These are phyloP conservation scores for Mesostigma viride DNA, from an alignment of 139 green algal species.

Conservation along the genomic window DNA sequence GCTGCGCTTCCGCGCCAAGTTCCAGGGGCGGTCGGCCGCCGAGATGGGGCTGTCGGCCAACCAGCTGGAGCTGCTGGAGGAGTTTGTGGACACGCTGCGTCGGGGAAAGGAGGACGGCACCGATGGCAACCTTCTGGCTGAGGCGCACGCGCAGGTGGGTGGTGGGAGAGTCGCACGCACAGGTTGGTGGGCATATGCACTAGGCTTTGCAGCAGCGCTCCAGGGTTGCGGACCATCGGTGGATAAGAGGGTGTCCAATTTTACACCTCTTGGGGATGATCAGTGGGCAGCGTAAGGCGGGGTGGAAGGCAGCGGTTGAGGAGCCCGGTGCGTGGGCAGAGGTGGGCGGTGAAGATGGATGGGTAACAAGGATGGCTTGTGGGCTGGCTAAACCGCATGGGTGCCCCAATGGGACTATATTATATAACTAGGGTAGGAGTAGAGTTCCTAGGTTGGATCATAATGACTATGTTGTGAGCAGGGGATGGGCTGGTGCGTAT, in stretches of 20 bases:
- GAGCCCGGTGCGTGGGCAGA: too few relatives aligned
- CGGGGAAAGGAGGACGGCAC: not conserved
- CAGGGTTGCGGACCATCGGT: not conserved
- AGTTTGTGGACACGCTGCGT: constrained; percentile 44
- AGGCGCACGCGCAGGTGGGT: not conserved
- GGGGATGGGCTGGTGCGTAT: too few relatives aligned
- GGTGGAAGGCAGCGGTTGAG: too few relatives aligned
- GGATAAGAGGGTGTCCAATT: not conserved
- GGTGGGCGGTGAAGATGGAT: too few relatives aligned
- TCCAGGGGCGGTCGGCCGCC: constrained; percentile 49
- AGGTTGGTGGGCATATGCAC: not conserved
- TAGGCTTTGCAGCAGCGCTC: not conserved
- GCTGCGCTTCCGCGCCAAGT: constrained; percentile 65
- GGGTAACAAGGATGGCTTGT: too few relatives aligned
- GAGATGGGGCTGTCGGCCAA: constrained; percentile 47
- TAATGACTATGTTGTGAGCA: too few relatives aligned
- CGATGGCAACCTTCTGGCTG: not conserved
- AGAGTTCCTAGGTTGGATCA: too few relatives aligned
- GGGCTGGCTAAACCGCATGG: too few relatives aligned
- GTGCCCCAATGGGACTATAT: too few relatives aligned
- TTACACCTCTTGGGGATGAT: not conserved
- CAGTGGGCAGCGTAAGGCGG: too few relatives aligned
- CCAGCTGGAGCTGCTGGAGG: constrained; percentile 56
- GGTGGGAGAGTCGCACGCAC: not conserved
- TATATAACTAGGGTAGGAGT: too few relatives aligned